phyloP scores from a whole-genome alignment of 1,284 basidiomycete species.

The Paramarasmius palmivorus region DNA sequence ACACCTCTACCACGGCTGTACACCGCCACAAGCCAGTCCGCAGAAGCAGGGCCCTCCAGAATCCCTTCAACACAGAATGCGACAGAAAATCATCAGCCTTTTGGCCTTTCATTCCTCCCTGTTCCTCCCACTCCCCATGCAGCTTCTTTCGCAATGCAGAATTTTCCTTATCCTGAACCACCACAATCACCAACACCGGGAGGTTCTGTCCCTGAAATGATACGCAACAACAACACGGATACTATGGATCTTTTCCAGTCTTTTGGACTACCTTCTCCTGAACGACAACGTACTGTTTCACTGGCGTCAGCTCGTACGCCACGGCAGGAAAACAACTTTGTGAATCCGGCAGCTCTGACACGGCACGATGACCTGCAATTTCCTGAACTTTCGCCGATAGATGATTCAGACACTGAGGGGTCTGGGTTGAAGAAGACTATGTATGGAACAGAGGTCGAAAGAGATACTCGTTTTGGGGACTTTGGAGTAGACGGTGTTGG shows the following conservation, averaged over 20 bases:
- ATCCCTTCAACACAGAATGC: conserved; percentile 44
- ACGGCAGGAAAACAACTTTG: conserved; percentile 21
- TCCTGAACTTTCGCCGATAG: conserved; percentile 25
- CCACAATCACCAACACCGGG: conserved; percentile 71
- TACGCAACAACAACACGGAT: conserved; percentile 28
- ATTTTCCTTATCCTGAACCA: conserved; percentile 64
- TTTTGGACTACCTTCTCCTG: conserved; percentile 42
- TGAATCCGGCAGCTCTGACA: conserved; percentile 39
- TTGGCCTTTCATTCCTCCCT: conserved; percentile 56
- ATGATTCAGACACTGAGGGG: conserved; percentile 21
- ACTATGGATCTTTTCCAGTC: conserved; percentile 43
- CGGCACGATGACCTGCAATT: conserved; percentile 29
- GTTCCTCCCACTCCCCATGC: conserved; percentile 52
- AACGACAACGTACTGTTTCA: conserved; percentile 31
- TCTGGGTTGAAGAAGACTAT: conserved; percentile 60
- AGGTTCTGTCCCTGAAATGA: conserved; percentile 26
- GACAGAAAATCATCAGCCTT: conserved; percentile 51
- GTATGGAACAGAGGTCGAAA: conserved; percentile 78
- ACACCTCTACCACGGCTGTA: conserved; percentile 54
- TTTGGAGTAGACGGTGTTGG: conserved; percentile 77
- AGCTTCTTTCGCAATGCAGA: conserved; percentile 37
- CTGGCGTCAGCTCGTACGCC: conserved; percentile 17
- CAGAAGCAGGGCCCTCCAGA: conserved; percentile 21
- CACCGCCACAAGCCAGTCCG: conserved; percentile 33
- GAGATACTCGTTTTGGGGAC: conserved; percentile 77